Base-by-base conservation (phyloP, 805 yeast genomes). In the Yarrowia bubula region DNA sequence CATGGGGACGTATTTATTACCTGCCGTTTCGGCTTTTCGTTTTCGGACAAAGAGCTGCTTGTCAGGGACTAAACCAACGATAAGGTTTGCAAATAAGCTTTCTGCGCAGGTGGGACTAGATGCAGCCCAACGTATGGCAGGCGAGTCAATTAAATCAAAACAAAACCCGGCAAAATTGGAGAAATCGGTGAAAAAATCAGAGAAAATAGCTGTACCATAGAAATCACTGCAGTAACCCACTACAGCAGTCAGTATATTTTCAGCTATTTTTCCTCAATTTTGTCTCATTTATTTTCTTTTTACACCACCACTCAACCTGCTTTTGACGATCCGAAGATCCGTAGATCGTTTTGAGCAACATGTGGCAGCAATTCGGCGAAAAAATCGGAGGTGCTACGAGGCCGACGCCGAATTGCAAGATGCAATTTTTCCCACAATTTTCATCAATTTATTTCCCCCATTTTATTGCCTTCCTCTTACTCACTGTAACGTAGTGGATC, bases 311-410 rank as follows among this genome's bases (percentile, higher is more conserved):
- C 5, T 22, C 28, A 5, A 31, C 51, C 35, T 43, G 48, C 48
- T 43, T 43, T 22, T 15, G 48, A 4, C 48, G 48, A 43, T 43
- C 35, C n/a, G 51, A 15, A 17, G 51, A 47, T 47, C 51, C 9
- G 51, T 47, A n/a, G 51, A 47, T 47, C 51, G 2, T 39, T 22
- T 47, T 47, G 51, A 47, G 51, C 51, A 47, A 47, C 51, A 47
- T 32, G 38, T 47, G 38, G 51, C 51, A 47, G 51, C 51, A 47
- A 47, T 32, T 32, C 38, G 50, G 18, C 18, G 50, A 41, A 4
- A 41, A 41, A 22, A 22, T 22, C 28, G 28, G 28, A 22, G 28
- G 28, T 22, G 28, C 5, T 3, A 22, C 28, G 28, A 22, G 28
- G 28, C 28, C 28, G 28, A 22, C 28, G 28, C 28, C 28, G 28